Conservation (phyloP, 2,329 filamentous ascomycete species). For the Colletotrichum caudatum region DNA sequence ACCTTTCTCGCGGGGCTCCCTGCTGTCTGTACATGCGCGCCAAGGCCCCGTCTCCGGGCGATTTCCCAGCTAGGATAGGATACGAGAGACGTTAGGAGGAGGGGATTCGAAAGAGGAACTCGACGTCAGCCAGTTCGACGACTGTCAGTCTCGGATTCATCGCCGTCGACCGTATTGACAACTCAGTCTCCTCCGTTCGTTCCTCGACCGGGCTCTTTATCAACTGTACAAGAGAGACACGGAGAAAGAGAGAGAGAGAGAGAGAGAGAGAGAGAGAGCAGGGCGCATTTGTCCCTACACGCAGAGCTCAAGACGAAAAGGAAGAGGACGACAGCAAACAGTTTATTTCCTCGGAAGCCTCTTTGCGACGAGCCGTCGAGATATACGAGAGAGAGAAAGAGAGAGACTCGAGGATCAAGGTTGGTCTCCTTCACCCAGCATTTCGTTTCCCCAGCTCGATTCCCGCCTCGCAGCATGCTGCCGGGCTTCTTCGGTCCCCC, state of each 20-base stretch:
- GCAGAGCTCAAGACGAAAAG: neutral
- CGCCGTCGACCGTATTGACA: constrained; percentile 5
- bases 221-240: neutral
- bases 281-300: neutral
- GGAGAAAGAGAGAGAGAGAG: neutral
- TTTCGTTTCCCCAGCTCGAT: neutral
- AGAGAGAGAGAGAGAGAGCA: neutral
- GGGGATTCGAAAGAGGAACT: constrained; percentile 42
- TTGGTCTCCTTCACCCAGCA: neutral
- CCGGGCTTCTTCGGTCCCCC: constrained; percentile 51
- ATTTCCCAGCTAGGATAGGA: constrained; percentile 47
- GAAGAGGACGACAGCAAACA: neutral
- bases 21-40: constrained; percentile 54
- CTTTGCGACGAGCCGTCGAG: neutral
- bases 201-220: neutral
- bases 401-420: constrained; percentile 16
- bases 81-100: constrained; percentile 43
- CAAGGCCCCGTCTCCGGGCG: constrained; percentile 48
- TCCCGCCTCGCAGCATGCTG: constrained; percentile 38
- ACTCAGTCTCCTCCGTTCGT: neutral
- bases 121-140: neutral
- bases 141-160: neutral
- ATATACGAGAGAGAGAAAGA: neutral
- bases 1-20: constrained; percentile 48
- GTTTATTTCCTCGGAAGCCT: neutral